Evolutionary conservation across 495 filamentous ascomycete genomes (phyloP), one percentile per base, ranked within the genome.

Genomic region (Lasiosphaeriaceae sp.): DNA sequence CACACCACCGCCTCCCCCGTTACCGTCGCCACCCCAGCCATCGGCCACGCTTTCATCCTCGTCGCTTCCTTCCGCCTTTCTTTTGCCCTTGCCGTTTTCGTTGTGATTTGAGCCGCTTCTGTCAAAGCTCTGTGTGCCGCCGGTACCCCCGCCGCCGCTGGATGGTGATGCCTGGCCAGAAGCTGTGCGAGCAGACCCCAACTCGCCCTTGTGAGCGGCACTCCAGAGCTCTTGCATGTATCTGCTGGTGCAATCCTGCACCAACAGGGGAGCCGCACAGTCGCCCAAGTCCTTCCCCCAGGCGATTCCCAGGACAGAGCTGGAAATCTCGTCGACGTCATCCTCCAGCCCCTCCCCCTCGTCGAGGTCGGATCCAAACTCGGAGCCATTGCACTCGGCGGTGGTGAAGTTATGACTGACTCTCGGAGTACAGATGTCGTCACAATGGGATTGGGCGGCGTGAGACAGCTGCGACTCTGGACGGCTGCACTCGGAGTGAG

Each of bases 201-300:
- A 47, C n/a, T 47, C 52, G 11, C 61, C 66, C 2, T 58, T 48
- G 2, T 61, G 45, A 12, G 59, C 59, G 4, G 61, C 66, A 43
- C 49, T 26, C 55, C 55, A 58, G 4, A 69, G 61, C 49, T 69
- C 66, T 41, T 65, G 58, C 1, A 66, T 52, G 43, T 66, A 69
- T 8, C 66, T 58, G 21, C 57, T 50, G 22, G 66, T 69, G 57
- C 66, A 69, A 47, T 69, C 66, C 64, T 55, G 60, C 20, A 69
- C 54, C 19, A 69, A 23, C n/a, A 64, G 48, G 3, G 66, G 66
- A n/a, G 66, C 63, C 2, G 61, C 54, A 22, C 66, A 66, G 46
- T 69, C 66, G 20, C 64, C 66, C 44, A 69, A 47, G 31, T 69
- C 66, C 43, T 66, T 69, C 1, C 66, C 63, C 26, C 62, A 63